Evolutionary conservation across 345 rosid genomes (phyloP), one percentile per base, ranked within the genome.

Genomic region (Tarenaya hassleriana): DNA sequence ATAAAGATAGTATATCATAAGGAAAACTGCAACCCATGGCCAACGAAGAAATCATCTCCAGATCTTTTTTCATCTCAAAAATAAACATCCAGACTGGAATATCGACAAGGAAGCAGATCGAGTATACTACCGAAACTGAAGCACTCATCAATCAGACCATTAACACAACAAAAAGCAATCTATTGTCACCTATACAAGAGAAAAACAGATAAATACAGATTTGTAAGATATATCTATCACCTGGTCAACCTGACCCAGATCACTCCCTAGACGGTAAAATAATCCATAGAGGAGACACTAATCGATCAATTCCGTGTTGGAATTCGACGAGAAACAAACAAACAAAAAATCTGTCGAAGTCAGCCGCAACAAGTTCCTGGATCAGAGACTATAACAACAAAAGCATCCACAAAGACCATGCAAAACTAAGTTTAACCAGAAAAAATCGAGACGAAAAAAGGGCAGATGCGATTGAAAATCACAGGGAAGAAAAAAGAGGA

Each of bases 231-330:
- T 21, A 18, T 16, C 39, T 48, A 13, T 35, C 48, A 15, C 4
- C 12, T 33, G 21, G 41, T 15, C 35, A 33, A 19, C 11, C 49
- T 19, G 63, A 39, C 57, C 43, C 34, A 57, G 20, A 57, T 56
- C n/a, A 12, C 35, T 38, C 29, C 29, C 5, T 24, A 24, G 2
- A 24, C 2, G 29, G 3, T 11, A 4, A 18, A 16, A 35, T 10
- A 4, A 37, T 60, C 7, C 4, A 16, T 44, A 55, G 60, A 55
- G 41, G 24, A 20, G 7, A 47, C 34, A 34, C 59, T 47, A 56
- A 61, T 38, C 39, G 48, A 59, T 29, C 24, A 41, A 49, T 29
- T 4, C 2, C 35, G 35, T 9, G 33, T 53, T 47, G 14, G 39
- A 32, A 7, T 41, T 51, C 35, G 16, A 34, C 8, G 38, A 17